Conservation (phyloP, 805 yeast species). For the Pichia rugopelliculosa region DNA sequence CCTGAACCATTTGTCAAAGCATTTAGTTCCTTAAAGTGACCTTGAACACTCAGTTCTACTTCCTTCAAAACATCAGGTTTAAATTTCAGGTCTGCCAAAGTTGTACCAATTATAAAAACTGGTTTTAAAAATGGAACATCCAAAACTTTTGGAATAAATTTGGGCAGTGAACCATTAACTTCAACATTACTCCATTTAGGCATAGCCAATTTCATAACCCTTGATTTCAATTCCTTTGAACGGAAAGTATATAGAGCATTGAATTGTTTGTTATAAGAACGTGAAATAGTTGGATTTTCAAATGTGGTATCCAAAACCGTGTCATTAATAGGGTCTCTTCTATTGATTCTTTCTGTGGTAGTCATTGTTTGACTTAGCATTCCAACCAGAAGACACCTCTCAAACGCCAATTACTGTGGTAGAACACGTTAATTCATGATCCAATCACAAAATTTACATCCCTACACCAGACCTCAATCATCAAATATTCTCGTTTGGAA, state of each 20-base stretch:
- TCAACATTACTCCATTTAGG: conserved; percentile 35
- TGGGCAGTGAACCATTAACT: conserved; percentile 26
- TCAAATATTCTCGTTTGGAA: too few species aligned
- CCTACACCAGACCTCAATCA: neutral
- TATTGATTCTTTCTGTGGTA: neutral
- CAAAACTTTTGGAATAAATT: conserved; percentile 41
- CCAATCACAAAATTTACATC: neutral
- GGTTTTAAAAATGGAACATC: conserved; percentile 57
- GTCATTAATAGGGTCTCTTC: neutral
- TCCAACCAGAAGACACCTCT: neutral
- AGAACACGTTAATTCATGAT: neutral
- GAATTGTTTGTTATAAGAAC: conserved; percentile 50
- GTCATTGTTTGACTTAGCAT: neutral
- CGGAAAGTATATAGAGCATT: conserved; percentile 50
- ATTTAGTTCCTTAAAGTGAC: conserved; percentile 32
- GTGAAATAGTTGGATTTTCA: conserved; percentile 15
- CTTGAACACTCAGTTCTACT: conserved; percentile 54
- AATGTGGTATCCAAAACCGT: conserved; percentile 16
- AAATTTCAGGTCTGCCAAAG: conserved; percentile 73
- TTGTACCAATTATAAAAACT: conserved; percentile 82
- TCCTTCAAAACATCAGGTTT: conserved; percentile 84
- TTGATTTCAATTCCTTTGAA: conserved; percentile 38
- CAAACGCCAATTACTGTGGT: neutral
- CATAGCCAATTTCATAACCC: conserved; percentile 38
- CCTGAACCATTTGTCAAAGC: conserved; percentile 9